Percentiles rank a stretch among this genome's conserved stretches.
These are phyloP conservation scores for Gnaphalium uliginosum DNA, from an alignment of 129 eudicot genomes.

Conservation along the genomic window DNA sequence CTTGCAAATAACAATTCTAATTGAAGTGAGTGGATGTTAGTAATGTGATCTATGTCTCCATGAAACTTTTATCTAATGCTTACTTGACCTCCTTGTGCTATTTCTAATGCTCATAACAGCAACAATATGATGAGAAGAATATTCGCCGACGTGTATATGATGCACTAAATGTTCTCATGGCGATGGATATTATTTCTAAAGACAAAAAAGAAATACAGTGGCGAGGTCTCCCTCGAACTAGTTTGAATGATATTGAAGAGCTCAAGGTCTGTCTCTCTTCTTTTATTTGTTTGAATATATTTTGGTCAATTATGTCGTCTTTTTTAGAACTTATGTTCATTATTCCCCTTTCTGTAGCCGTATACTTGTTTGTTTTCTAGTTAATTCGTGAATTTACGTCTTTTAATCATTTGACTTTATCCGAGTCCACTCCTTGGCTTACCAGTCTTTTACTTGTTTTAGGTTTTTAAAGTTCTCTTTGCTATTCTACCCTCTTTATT, in stretches of 20 bases:
- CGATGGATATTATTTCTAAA: slow-evolving; percentile 81
- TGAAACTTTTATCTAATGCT: background rate
- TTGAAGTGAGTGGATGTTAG: background rate
- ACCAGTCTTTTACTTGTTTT: too few relatives aligned
- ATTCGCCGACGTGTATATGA: slow-evolving; percentile 83
- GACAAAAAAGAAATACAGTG: slow-evolving; percentile 83
- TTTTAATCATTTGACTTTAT: too few relatives aligned
- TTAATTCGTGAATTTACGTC: too few relatives aligned
- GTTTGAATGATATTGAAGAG: slow-evolving; percentile 61
- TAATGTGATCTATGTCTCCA: background rate
- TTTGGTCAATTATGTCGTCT: background rate
- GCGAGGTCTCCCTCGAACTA: slow-evolving; percentile 45
- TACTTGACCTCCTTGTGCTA: background rate
- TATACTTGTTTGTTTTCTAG: too few relatives aligned
- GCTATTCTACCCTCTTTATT: too few relatives aligned
- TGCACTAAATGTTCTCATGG: slow-evolving; percentile 80
- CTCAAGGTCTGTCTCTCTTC: slow-evolving; percentile 52
- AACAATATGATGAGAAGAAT: slow-evolving; percentile 73
- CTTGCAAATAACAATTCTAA: background rate
- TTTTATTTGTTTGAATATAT: background rate
- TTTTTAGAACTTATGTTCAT: background rate
- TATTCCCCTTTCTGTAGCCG: background rate
- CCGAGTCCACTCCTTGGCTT: too few relatives aligned
- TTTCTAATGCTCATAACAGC: slow-evolving; percentile 30
- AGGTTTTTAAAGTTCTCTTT: too few relatives aligned